Conservation (phyloP, 176 grass and related monocot species). For the Poa annua region DNA sequence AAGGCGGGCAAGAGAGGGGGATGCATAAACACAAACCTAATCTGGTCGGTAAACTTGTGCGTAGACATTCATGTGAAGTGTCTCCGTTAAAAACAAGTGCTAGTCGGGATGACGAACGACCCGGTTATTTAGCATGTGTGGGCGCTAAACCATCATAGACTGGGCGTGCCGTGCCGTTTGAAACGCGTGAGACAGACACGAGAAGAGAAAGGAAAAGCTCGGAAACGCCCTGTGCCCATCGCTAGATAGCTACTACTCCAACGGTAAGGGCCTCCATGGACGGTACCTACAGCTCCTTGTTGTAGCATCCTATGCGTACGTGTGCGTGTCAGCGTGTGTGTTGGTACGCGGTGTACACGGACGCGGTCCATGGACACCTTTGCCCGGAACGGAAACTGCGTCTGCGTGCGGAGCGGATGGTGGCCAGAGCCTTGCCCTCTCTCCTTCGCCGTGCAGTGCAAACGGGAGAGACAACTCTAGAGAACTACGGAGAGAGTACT, state of each 20-base stretch:
- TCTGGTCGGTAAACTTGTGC: no score
- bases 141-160: no score
- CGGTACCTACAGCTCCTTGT: no score
- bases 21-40: no score
- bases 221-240: no score
- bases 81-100: no score
- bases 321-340: background rate
- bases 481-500: background rate
- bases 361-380: background rate
- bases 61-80: no score
- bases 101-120: no score
- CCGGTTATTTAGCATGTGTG: no score
- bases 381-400: constrained; percentile 12
- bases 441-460: background rate
- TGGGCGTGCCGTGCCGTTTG: background rate
- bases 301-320: background rate
- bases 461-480: background rate
- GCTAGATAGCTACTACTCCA: no score
- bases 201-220: background rate
- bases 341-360: background rate
- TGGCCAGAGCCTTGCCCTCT: background rate
- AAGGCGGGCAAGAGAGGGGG: no score
- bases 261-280: no score
- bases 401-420: background rate
- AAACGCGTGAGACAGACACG: background rate